Base-by-base conservation (phyloP, 2,329 filamentous ascomycete genomes). In the Nemania sp. region DNA sequence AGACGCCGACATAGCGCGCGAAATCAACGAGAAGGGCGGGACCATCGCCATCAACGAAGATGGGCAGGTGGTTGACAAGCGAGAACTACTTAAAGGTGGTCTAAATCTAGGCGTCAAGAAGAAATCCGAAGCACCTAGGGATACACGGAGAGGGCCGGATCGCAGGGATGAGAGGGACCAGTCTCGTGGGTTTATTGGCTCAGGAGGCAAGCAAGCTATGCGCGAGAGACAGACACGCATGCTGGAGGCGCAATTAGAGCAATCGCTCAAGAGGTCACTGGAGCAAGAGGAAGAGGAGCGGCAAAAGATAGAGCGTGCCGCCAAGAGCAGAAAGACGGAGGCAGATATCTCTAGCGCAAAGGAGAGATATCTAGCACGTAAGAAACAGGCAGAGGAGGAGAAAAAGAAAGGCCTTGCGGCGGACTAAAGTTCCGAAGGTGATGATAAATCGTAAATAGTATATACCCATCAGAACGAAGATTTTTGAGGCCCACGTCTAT, bases 31-130 rank as follows among this genome's bases (percentile, higher is more conserved):
- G 45, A 88, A 84, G 69, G 88, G 82, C 70, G 89, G 81, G 0
- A 82, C 83, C 3, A 86, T 96, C 45, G 86, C 89, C 7, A 80
- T 95, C 74, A 95, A 95, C 74, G 93, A 96, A 69, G 93, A 96
- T 45, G 93, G 93, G 0, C 89, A 94, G 76, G 90, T 96, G 1
- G 90, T 93, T 27, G 93, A 97, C 77, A 95, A 94, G 82, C 86
- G 92, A n/a, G 90, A 96, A 77, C 83, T 96, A 8, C 86, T 97
- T 6, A 86, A 83, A 54, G 91, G 92, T 6, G 93, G 93, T 27
- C 84, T 97, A 59, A 97, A 97, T 74, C 81, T 96, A 20, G 86
- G 86, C 57, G 82, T 86, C 0, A 90, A 88, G 77, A 89, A 90
- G 73, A 89, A 89, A 77, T 75, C 77, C 10, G 81, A 85, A 64